These are phyloP conservation scores for Globisporangium orthogonon DNA, from an alignment of 352 stramenopile species.

Conservation along the genomic window DNA sequence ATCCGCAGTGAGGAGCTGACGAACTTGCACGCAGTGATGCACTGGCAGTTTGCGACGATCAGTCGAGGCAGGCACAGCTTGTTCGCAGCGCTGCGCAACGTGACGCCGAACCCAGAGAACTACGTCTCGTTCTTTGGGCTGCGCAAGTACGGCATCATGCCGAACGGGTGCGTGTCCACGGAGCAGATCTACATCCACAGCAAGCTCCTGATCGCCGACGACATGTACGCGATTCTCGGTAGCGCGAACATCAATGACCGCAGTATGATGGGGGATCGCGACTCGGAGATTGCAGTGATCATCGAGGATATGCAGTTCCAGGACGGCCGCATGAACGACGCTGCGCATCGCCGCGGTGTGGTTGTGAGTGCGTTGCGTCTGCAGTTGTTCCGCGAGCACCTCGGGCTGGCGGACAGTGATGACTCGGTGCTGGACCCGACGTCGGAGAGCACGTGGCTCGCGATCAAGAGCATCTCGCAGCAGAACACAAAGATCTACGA, in stretches of 20 bases:
- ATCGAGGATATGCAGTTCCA: slow-evolving; percentile 83
- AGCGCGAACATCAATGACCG: slow-evolving; percentile 96
- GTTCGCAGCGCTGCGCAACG: slow-evolving; percentile 56
- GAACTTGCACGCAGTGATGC: slow-evolving; percentile 84
- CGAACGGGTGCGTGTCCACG: slow-evolving; percentile 67
- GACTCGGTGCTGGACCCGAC: slow-evolving; percentile 46
- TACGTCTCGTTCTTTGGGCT: slow-evolving; percentile 85
- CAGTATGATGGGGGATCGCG: slow-evolving; percentile 89
- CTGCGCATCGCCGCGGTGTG: slow-evolving; percentile 53
- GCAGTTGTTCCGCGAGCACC: slow-evolving; percentile 79
- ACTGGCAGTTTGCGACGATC: slow-evolving; percentile 87
- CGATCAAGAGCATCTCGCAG: slow-evolving; percentile 43
- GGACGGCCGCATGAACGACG: slow-evolving; percentile 69
- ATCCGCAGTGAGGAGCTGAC: slow-evolving; percentile 76
- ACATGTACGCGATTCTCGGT: slow-evolving; percentile 87
- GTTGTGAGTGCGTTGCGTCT: slow-evolving; percentile 60
- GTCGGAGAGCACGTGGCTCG: slow-evolving; percentile 55
- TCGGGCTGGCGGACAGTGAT: slow-evolving; percentile 61
- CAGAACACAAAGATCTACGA: slow-evolving; percentile 82
- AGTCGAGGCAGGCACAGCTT: slow-evolving; percentile 72
- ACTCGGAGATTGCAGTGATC: slow-evolving; percentile 83
- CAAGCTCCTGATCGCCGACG: slow-evolving; percentile 89
- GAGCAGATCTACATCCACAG: slow-evolving; percentile 93
- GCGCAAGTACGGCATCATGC: slow-evolving; percentile 79
- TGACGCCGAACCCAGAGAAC: slow-evolving; percentile 58